Conservation (phyloP, 352 stramenopile species). For the Pythium utonaiense region DNA sequence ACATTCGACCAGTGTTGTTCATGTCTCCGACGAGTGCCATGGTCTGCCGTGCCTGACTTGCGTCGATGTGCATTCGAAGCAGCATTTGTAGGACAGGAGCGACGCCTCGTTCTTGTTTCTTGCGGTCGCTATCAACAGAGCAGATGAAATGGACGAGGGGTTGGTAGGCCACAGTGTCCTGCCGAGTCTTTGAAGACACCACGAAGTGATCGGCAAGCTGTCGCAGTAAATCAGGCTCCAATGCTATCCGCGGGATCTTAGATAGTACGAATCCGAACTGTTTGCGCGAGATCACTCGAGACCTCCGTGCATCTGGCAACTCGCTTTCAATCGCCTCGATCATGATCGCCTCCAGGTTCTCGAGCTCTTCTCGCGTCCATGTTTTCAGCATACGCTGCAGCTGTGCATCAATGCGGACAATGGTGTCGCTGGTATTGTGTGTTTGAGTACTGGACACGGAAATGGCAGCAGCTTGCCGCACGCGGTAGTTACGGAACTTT, state of each 20-base stretch:
- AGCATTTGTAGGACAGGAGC: slow-evolving; percentile 30
- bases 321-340: slow-evolving; percentile 40
- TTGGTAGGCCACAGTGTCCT: slow-evolving; percentile 32
- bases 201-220: slow-evolving; percentile 47
- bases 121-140: slow-evolving; percentile 29
- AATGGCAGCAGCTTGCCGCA: neutral
- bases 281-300: slow-evolving; percentile 35
- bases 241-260: slow-evolving; percentile 36
- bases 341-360: slow-evolving; percentile 30
- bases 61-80: slow-evolving; percentile 27
- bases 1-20: slow-evolving; percentile 35
- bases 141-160: slow-evolving; percentile 49
- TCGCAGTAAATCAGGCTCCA: slow-evolving; percentile 36
- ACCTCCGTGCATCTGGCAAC: slow-evolving; percentile 27
- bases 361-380: slow-evolving; percentile 41
- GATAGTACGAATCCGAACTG: slow-evolving; percentile 53
- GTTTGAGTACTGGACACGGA: neutral
- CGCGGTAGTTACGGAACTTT: slow-evolving; percentile 20
- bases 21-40: slow-evolving; percentile 49
- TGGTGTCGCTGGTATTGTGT: neutral
- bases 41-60: slow-evolving; percentile 28
- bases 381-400: slow-evolving; percentile 37
- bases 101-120: slow-evolving; percentile 25
- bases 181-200: slow-evolving; percentile 9
- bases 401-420: slow-evolving; percentile 26